Base-by-base conservation (phyloP, 352 stramenopile genomes). In the Globisporangium iwayamae region DNA sequence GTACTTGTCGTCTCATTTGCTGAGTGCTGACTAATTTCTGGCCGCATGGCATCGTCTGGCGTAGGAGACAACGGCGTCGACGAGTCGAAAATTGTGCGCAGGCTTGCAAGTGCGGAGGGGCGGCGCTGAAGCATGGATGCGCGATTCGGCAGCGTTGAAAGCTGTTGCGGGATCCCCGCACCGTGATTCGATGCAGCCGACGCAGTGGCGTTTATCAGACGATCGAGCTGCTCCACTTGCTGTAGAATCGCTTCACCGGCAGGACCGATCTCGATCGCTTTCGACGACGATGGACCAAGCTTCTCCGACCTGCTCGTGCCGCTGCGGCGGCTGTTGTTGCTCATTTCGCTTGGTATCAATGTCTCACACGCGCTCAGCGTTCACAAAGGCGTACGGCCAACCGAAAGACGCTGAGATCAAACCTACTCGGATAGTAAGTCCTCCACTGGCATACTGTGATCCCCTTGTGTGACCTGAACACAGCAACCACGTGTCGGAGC, bases 191-290 rank as follows among this genome's bases (percentile, higher is more conserved):
- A 8, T 5, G 32, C 11, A 22, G 60, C 32, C 25, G 60, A 65
- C 6, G 38, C 50, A 46, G 36, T 54, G 11, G 30, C 38, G 13
- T 65, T 65, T 38, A 65, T 60, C 38, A 65, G 13, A 4, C 52
- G 60, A 30, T 65, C 60, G 38, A 60, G 50, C n/a, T 65, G 60
- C 36, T 60, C 60, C 11, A 60, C 61, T 14, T 67, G 52, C 43
- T 62, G 53, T 4, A 67, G 50, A 30, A 62, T 62, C 32, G 50
- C 28, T 25, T 65, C 50, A 4, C 50, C 47, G 2, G 46, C n/a
- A 8, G 32, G 47, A 25, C 45, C 46, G 58, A 55, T 54, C n/a
- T 53, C 41, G 41, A 45, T 28, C 38, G 46, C 18, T 55, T 53
- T 55, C 10, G 55, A n/a, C 16, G 25, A 20, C 4, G 39, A 18